Conservation (phyloP, 495 filamentous ascomycete species). For the Umbilicaria muhlenbergii region DNA sequence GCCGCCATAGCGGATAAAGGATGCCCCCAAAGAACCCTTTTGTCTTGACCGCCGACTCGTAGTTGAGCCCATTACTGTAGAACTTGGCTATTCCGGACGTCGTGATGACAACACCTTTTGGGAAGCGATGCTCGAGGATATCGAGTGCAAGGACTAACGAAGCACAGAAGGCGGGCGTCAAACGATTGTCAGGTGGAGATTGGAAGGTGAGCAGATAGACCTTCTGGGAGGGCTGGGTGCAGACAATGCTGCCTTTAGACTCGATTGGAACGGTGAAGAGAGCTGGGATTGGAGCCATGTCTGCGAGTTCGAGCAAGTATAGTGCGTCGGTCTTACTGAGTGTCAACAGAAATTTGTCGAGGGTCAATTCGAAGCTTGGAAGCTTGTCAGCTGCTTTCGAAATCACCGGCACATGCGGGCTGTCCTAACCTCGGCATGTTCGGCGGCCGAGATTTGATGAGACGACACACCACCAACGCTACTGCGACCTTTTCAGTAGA, state of each 20-base stretch:
- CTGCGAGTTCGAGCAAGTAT: too few relatives aligned
- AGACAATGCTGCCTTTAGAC: constrained; percentile 31
- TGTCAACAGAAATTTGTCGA: too few relatives aligned
- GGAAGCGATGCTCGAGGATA: constrained; percentile 48
- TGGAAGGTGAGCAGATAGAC: constrained; percentile 63
- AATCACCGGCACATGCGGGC: too few relatives aligned
- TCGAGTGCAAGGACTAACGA: constrained; percentile 55
- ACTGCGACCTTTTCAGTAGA: too few relatives aligned
- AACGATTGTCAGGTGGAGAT: constrained; percentile 58
- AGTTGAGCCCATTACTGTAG: constrained; percentile 68
- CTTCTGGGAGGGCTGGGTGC: constrained; percentile 36
- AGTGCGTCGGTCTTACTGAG: too few relatives aligned
- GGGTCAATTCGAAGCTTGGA: too few relatives aligned
- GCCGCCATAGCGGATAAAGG: constrained; percentile 41
- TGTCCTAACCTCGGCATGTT: too few relatives aligned
- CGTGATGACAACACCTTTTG: constrained; percentile 56
- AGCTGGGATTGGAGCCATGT: constrained; percentile 13
- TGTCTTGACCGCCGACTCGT: constrained; percentile 34
- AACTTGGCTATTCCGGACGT: constrained; percentile 63
- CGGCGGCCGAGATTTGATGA: too few relatives aligned
- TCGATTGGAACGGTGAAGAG: constrained; percentile 31
- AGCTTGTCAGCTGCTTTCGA: too few relatives aligned
- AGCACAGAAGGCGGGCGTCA: constrained; percentile 48
- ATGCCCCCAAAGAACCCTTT: constrained; percentile 36
- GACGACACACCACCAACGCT: too few relatives aligned